phyloP scores from a whole-genome alignment of 257 asterid genomes.

The Voacanga thouarsii region DNA sequence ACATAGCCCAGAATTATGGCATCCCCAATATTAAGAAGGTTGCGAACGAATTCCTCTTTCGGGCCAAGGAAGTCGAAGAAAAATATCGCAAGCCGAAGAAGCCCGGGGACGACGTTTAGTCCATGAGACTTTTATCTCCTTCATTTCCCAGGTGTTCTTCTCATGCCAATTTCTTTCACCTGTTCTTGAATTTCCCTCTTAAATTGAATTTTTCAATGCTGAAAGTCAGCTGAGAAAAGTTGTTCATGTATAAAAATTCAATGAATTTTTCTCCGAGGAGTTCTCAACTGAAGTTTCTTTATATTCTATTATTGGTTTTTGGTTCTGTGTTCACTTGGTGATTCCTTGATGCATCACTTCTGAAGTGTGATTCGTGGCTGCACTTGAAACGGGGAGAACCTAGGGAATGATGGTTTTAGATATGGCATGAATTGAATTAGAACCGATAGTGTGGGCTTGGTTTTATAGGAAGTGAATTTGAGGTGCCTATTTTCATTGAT shows the following conservation, averaged over 20 bases:
- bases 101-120: constrained; percentile 39
- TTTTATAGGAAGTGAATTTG: neutral
- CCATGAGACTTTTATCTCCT: neutral
- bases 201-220: neutral
- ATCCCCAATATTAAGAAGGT: constrained; percentile 46
- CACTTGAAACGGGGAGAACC: neutral
- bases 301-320: neutral
- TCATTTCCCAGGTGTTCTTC: neutral
- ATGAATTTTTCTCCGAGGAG: neutral
- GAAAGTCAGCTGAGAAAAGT: neutral
- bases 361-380: neutral
- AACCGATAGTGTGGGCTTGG: neutral
- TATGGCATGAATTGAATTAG: neutral
- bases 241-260: neutral
- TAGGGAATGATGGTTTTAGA: neutral
- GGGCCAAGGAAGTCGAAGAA: constrained; percentile 50
- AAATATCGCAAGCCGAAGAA: constrained; percentile 58
- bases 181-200: neutral
- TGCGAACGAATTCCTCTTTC: constrained; percentile 32
- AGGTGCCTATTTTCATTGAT: neutral
- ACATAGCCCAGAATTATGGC: constrained; percentile 55
- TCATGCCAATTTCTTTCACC: neutral
- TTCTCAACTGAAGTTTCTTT: neutral
- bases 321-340: no score
- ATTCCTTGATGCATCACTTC: neutral